These are phyloP conservation scores for Cladophialophora immunda DNA, from an alignment of 2,329 filamentous ascomycete genomes.

Conservation along the genomic window DNA sequence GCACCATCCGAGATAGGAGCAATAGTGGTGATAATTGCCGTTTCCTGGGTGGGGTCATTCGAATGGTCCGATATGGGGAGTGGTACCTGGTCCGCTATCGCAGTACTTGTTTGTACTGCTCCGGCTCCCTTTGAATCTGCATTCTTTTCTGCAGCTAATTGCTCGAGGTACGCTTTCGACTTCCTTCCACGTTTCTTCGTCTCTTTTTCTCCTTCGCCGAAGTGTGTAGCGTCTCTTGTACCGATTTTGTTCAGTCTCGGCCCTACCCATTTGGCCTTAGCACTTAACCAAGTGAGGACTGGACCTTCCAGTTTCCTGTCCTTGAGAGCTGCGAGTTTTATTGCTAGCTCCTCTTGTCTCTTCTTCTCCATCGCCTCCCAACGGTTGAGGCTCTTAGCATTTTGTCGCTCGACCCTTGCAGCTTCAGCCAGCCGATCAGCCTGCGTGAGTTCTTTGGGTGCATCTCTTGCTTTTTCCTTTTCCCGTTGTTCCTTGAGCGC, in stretches of 20 bases:
- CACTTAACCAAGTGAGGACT: conserved; percentile 92
- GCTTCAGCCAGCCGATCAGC: conserved; percentile 84
- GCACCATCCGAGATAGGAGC: neutral
- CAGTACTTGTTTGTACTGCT: conserved; percentile 6
- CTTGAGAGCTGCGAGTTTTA: conserved; percentile 85
- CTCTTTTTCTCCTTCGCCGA: conserved; percentile 25
- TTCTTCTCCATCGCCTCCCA: conserved; percentile 95
- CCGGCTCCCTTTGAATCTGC: conserved; percentile 7
- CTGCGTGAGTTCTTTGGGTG: conserved; percentile 85
- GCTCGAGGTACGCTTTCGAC: conserved; percentile 38
- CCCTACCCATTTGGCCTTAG: conserved; percentile 82
- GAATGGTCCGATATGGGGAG: neutral
- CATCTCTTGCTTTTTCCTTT: conserved; percentile 72
- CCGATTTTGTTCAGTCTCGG: conserved; percentile 59
- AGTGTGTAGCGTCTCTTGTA: conserved; percentile 28
- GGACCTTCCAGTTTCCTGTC: conserved; percentile 87
- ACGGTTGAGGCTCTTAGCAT: conserved; percentile 87
- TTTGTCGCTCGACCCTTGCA: conserved; percentile 81
- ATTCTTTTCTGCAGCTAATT: conserved; percentile 30
- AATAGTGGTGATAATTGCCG: neutral
- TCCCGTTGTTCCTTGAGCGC: conserved; percentile 69
- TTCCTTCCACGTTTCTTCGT: conserved; percentile 41
- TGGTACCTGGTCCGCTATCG: neutral
- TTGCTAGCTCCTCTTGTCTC: conserved; percentile 81
- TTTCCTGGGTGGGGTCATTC: neutral